Evolutionary conservation across 1,284 basidiomycete genomes (phyloP).

Genomic region (Exobasidium cylindrosporum): DNA sequence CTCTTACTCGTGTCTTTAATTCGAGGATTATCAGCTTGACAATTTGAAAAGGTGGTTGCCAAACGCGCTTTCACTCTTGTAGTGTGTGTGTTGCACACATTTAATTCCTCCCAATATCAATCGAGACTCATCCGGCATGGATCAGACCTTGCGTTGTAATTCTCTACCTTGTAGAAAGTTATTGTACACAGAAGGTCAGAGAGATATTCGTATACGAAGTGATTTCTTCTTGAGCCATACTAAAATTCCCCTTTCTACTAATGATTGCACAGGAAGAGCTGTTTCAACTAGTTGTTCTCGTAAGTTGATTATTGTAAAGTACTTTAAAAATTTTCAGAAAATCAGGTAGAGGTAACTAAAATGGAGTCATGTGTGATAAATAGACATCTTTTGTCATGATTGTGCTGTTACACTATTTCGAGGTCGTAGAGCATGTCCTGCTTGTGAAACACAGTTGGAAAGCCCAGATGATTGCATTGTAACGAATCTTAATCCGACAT

Average conservation of each 20-base stretch:
- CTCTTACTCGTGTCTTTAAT: too few relatives aligned
- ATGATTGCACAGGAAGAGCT: slow-evolving; percentile 3
- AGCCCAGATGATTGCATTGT: slow-evolving; percentile 3
- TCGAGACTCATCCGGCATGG: background rate
- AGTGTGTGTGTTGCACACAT: too few relatives aligned
- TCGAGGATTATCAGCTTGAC: too few relatives aligned
- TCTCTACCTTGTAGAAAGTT: slow-evolving; percentile 10
- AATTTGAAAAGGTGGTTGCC: too few relatives aligned
- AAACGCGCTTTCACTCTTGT: too few relatives aligned
- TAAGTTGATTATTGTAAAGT: background rate
- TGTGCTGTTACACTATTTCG: background rate
- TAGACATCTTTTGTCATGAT: slow-evolving; percentile 11
- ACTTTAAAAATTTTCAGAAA: too few relatives aligned
- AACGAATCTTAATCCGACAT: background rate
- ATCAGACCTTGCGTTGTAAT: slow-evolving; percentile 9
- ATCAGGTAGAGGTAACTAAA: too few relatives aligned
- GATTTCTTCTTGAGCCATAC: background rate
- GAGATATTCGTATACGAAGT: background rate
- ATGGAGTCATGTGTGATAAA: too few relatives aligned
- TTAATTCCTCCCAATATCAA: background rate
- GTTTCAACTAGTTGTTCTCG: slow-evolving; percentile 9
- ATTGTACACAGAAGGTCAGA: slow-evolving; percentile 6
- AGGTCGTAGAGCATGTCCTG: slow-evolving; percentile 5
- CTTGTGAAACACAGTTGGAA: slow-evolving; percentile 2
- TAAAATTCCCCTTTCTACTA: background rate